phyloP scores from a whole-genome alignment of 768 basidiomycete species.

The Lyophyllum shimeji region DNA sequence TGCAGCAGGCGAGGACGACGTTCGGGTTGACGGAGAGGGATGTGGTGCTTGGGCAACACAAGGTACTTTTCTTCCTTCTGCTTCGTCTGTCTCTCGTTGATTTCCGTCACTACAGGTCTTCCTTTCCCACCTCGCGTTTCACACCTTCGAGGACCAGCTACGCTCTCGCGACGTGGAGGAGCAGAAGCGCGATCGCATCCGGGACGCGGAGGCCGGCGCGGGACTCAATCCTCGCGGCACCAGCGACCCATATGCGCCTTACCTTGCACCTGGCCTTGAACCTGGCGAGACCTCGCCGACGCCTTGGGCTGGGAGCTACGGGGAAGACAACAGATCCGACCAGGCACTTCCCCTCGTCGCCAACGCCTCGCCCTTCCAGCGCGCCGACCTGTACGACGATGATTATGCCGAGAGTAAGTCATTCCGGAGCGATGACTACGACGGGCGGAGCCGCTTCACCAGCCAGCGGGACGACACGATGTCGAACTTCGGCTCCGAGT shows the following conservation, averaged over 20 bases:
- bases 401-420: conserved; percentile 78
- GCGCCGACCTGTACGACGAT: conserved; percentile 70
- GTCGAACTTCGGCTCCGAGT: conserved; percentile 87
- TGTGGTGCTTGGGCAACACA: conserved; percentile 78
- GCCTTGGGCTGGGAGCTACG: conserved; percentile 40
- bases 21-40: conserved; percentile 66
- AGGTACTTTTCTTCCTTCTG: conserved; percentile 48
- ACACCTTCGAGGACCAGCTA: conserved; percentile 83
- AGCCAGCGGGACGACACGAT: conserved; percentile 74
- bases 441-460: conserved; percentile 75
- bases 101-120: conserved; percentile 61
- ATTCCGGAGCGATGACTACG: conserved; percentile 74
- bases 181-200: conserved; percentile 74
- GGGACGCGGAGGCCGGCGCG: conserved; percentile 73
- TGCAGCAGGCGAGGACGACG: conserved; percentile 56
- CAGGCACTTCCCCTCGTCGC: conserved; percentile 82
- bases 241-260: conserved; percentile 78
- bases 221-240: conserved; percentile 58
- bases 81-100: neutral
- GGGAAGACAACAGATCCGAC: conserved; percentile 61
- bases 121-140: conserved; percentile 84
- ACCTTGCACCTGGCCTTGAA: conserved; percentile 53
- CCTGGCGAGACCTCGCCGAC: conserved; percentile 28
- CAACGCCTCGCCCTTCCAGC: conserved; percentile 80
- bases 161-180: conserved; percentile 85